Percentiles rank a stretch among this genome's conserved stretches.
phyloP scores from a whole-genome alignment of 176 grass and related monocot species.

The Ensete ventricosum region DNA sequence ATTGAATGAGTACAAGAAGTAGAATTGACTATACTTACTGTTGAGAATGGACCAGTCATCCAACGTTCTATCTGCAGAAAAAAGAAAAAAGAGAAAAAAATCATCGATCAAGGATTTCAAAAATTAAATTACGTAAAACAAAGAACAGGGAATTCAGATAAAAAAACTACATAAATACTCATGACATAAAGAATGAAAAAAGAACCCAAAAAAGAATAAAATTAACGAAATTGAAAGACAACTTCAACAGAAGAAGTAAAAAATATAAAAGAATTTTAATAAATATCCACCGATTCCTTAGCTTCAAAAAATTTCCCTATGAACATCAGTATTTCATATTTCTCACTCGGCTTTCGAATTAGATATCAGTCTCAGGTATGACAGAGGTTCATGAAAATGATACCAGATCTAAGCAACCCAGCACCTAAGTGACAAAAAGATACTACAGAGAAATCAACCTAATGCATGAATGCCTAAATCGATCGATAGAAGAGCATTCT shows the following conservation, averaged over 20 bases:
- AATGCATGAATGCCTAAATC: no score
- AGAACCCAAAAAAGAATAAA: neutral
- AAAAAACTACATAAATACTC: neutral
- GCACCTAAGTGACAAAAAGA: no score
- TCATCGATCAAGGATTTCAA: neutral
- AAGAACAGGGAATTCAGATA: neutral
- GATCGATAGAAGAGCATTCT: no score
- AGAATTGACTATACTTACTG: conserved; percentile 1
- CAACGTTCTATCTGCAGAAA: neutral
- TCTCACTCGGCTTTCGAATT: no score
- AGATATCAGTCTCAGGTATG: no score
- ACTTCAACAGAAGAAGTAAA: neutral
- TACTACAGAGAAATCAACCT: no score
- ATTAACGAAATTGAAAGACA: neutral
- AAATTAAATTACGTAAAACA: neutral
- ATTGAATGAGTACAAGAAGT: neutral
- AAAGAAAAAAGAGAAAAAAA: neutral
- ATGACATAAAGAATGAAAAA: neutral
- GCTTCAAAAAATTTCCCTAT: no score
- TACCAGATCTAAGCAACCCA: no score
- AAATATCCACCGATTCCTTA: no score
- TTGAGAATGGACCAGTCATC: neutral
- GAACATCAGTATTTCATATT: no score
- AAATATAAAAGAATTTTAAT: no score
- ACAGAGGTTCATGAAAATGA: no score